Percentiles rank a stretch among this genome's conserved stretches.
phyloP scores from a whole-genome alignment of 2,329 filamentous ascomycete species.

The Zymoseptoria crescenta region DNA sequence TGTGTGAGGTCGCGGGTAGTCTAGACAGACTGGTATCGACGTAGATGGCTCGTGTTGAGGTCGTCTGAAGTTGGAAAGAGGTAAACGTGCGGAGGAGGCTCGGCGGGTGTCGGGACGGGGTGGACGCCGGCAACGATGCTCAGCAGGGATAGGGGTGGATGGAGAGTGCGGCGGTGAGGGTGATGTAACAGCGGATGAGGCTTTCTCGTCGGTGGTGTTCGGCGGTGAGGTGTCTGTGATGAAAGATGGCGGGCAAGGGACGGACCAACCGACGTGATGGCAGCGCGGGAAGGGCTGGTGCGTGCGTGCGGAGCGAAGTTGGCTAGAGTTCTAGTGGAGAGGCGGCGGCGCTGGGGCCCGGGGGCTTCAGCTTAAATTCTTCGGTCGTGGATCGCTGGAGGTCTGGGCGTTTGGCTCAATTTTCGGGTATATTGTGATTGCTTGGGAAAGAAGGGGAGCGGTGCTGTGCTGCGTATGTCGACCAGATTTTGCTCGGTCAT shows the following conservation, averaged over 20 bases:
- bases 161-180: background rate
- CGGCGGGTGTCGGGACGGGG: background rate
- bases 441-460: background rate
- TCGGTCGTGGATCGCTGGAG: background rate
- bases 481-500: background rate
- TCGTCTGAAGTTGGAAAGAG: background rate
- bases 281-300: background rate
- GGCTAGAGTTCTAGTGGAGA: background rate
- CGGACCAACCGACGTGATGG: background rate
- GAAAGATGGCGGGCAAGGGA: background rate
- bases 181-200: background rate
- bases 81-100: background rate
- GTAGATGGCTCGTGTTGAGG: constrained; percentile 1
- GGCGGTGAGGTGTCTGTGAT: background rate
- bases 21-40: background rate
- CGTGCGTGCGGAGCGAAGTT: background rate
- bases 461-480: background rate
- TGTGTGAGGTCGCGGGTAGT: background rate
- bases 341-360: background rate
- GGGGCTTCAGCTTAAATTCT: too few species aligned
- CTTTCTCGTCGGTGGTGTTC: background rate
- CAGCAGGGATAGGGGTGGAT: background rate
- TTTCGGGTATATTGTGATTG: background rate
- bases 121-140: background rate
- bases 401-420: background rate